Evolutionary conservation across 2,329 filamentous ascomycete genomes (phyloP).

Genomic region (Gliomastix tumulicola): DNA sequence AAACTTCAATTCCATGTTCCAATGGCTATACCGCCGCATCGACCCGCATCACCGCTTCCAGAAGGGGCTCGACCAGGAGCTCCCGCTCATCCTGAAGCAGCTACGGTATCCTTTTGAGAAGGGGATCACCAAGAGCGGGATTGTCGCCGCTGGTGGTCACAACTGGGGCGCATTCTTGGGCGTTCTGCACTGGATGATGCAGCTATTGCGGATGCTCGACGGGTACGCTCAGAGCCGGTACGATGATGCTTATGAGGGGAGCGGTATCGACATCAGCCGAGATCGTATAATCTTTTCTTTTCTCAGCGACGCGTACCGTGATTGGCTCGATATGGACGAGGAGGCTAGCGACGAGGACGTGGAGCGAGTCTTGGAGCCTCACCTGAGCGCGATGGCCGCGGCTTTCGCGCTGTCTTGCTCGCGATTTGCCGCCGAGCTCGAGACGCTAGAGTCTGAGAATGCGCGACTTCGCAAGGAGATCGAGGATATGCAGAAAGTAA

Average conservation of each 20-base stretch:
- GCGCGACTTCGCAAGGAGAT: constrained; percentile 76
- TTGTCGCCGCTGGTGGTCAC: constrained; percentile 88
- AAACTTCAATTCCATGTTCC: constrained; percentile 99
- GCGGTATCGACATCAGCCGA: constrained; percentile 77
- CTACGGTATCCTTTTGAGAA: constrained; percentile 92
- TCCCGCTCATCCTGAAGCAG: constrained; percentile 86
- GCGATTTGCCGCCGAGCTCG: constrained; percentile 76
- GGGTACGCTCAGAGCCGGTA: constrained; percentile 72
- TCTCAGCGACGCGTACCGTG: constrained; percentile 79
- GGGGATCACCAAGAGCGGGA: constrained; percentile 92
- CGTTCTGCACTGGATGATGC: constrained; percentile 98
- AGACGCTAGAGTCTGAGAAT: constrained; percentile 81
- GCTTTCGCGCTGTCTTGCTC: constrained; percentile 83
- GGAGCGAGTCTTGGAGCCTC: constrained; percentile 70
- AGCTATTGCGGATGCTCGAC: constrained; percentile 89
- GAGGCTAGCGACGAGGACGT: constrained; percentile 82
- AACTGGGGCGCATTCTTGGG: constrained; percentile 96
- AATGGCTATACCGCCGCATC: constrained; percentile 94
- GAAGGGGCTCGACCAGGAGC: constrained; percentile 92
- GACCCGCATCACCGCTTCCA: constrained; percentile 90
- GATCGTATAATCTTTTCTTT: constrained; percentile 95
- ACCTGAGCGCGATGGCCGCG: constrained; percentile 78
- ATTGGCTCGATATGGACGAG: constrained; percentile 90
- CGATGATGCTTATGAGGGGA: constrained; percentile 83
- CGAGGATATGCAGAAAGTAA: constrained; percentile 80